Base-by-base conservation (phyloP, 371 early-diverging fungal genomes). In the Mucor sp. region DNA sequence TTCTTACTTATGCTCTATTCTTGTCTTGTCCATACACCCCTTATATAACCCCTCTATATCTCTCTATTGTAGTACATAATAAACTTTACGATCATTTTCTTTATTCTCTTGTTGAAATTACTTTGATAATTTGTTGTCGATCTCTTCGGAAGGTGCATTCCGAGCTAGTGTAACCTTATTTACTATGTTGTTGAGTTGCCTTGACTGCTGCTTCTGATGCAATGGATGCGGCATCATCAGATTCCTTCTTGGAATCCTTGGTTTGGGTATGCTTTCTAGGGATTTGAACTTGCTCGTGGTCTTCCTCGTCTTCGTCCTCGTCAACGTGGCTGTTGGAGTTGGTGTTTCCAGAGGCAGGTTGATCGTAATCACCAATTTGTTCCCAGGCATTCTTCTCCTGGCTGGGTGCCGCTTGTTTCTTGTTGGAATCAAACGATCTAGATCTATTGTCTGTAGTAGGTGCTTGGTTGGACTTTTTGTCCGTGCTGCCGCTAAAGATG, bases 331-430 rank as follows among this genome's bases (percentile, higher is more conserved):
- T 30, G 4, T n/a, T 28, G 33, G 25, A 1, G 17, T 15, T 2
- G 33, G 25, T 6, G n/a, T n/a, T n/a, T n/a, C n/a, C n/a, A 1
- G 39, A 12, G 11, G 63, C 35, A 19, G 48, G 58, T 48, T 56
- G 50, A 5, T 70, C 66, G 33, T 70, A 70, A 48, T 70, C 70
- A 43, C 70, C 70, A 65, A 70, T 70, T 60, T 62, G 35, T 2
- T 66, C 66, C 70, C 70, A 70, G n/a, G 37, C 19, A 50, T 50
- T 61, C 48, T 50, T 56, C 14, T 28, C 12, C 27, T 23, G 44
- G 41, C 5, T 17, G 15, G 41, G 17, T 17, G 41, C 14, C 25
- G 25, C 28, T 44, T 14, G 15, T 33, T n/a, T 48, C 6, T 33
- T 55, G 11, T 47, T 47, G 47, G 53, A 27, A 27, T 53, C 50